Evolutionary conservation across 164 flowering plant genomes (phyloP).

Genomic region (Aristolochia contorta): DNA sequence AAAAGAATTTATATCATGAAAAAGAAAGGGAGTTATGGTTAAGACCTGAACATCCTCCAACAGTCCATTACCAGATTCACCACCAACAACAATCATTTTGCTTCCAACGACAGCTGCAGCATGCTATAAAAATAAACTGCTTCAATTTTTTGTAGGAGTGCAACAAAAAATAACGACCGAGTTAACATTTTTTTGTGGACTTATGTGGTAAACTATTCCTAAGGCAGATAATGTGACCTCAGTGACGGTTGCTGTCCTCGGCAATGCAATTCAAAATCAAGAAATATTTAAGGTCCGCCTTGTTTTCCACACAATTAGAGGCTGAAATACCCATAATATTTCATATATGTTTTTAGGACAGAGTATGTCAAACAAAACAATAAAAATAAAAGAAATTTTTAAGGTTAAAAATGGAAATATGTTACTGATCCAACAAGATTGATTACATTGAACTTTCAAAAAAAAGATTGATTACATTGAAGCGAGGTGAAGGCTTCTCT

Average conservation of each 20-base stretch:
- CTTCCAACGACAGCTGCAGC: slow-evolving; percentile 91
- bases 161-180: slow-evolving; percentile 24
- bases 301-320: too few species aligned
- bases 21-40: not conserved
- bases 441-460: slow-evolving; percentile 1
- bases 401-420: not conserved
- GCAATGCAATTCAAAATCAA: too few species aligned
- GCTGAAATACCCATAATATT: not conserved
- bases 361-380: too few species aligned
- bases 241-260: not conserved
- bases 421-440: too few species aligned
- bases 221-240: too few species aligned
- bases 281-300: too few species aligned
- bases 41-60: slow-evolving; percentile 94
- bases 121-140: slow-evolving; percentile 43
- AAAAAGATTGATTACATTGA: slow-evolving; percentile 38
- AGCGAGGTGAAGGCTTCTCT: slow-evolving; percentile 79
- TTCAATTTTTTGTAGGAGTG: not conserved
- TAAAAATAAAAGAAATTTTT: not conserved
- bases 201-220: too few species aligned
- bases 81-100: slow-evolving; percentile 98
- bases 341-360: not conserved
- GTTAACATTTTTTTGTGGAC: too few species aligned
- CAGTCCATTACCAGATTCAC: slow-evolving; percentile 74
- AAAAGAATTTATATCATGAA: not conserved